Base-by-base conservation (phyloP, 31 red algal species). In the Asparagopsis taxiformis region DNA sequence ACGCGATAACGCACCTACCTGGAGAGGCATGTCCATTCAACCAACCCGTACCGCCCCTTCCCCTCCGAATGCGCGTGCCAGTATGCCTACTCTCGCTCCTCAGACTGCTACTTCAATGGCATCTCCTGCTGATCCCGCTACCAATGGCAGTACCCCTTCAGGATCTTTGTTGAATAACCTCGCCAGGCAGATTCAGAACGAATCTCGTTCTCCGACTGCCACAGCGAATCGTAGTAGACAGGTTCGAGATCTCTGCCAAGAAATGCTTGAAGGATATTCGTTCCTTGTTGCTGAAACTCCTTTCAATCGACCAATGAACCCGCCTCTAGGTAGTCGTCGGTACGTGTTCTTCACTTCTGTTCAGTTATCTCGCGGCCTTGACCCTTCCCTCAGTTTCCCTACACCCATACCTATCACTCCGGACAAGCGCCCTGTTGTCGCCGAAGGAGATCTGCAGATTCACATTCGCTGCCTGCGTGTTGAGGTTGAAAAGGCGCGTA, bases 401-500 rank as follows among this genome's bases (percentile, higher is more conserved):
- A 68, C 64, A 9, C 59, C 64, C 22, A 43, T 35, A 20, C 62
- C 64, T 28, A 68, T 68, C 65, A 52, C 51, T 15, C 65, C 65
- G 0, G 21, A 52, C 16, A 13, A 32, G 31, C 78, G 66, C 13
- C 29, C 63, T 3, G 55, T 71, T 25, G 58, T 63, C 26, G 58
- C 29, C 17, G 73, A 58, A 11, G 78, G 62, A 6, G 63, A 60
- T 49, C 36, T 82, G 8, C 78, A 85, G 35, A 55, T 85, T 37
- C 81, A 76, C 31, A 41, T 85, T 15, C 59, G 81, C 33, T 85
- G 81, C 26, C 53, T 85, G 15, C 44, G 59, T 35, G 39, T 72
- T 58, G 70, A 61, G n/a, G 35, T 48, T 32, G 63, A 65, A 16
- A 51, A 62, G 17, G 59, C 62, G 8, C 38, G 51, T 17, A 19